phyloP scores from a whole-genome alignment of 202 grass and related monocot species.

The Alloteropsis angusta region DNA sequence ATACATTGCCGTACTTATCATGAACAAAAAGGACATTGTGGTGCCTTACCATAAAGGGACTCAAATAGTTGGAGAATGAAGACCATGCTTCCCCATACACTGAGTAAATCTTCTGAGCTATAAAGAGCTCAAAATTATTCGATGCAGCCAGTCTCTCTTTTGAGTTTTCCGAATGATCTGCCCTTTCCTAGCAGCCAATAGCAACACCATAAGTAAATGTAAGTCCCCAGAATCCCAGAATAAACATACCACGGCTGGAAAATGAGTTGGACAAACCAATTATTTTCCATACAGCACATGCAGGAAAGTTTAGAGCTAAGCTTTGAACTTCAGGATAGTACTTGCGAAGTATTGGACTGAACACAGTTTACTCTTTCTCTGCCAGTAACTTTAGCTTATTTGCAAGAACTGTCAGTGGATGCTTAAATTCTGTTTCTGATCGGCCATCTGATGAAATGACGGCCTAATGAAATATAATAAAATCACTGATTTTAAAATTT shows the following conservation, averaged over 20 bases:
- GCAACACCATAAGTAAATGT: slow-evolving; percentile 13
- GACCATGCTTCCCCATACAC: slow-evolving; percentile 35
- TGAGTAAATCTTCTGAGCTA: slow-evolving; percentile 54
- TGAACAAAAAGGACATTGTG: not conserved
- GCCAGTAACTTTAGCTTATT: slow-evolving; percentile 58
- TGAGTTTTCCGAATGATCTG: slow-evolving; percentile 36
- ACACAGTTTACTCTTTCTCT: slow-evolving; percentile 56
- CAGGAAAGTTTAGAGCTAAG: slow-evolving; percentile 48
- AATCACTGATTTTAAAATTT: not conserved
- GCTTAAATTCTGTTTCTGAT: slow-evolving; percentile 41
- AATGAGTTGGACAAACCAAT: slow-evolving; percentile 54
- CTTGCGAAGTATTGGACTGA: slow-evolving; percentile 51
- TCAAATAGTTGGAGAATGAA: slow-evolving; percentile 41
- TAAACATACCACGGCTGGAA: slow-evolving; percentile 11
- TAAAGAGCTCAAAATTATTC: slow-evolving; percentile 59
- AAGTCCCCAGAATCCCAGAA: not conserved
- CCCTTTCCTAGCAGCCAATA: slow-evolving; percentile 48
- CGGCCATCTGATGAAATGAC: slow-evolving; percentile 35
- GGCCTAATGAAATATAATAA: slow-evolving; percentile 42
- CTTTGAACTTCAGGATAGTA: slow-evolving; percentile 67
- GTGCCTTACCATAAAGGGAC: slow-evolving; percentile 64
- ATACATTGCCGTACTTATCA: not conserved
- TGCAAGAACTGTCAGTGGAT: slow-evolving; percentile 60
- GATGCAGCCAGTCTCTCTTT: slow-evolving; percentile 61
- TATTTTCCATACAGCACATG: slow-evolving; percentile 69